Evolutionary conservation across 176 grass and related monocot species (phyloP).

Genomic region (Cenchrus americanus): DNA sequence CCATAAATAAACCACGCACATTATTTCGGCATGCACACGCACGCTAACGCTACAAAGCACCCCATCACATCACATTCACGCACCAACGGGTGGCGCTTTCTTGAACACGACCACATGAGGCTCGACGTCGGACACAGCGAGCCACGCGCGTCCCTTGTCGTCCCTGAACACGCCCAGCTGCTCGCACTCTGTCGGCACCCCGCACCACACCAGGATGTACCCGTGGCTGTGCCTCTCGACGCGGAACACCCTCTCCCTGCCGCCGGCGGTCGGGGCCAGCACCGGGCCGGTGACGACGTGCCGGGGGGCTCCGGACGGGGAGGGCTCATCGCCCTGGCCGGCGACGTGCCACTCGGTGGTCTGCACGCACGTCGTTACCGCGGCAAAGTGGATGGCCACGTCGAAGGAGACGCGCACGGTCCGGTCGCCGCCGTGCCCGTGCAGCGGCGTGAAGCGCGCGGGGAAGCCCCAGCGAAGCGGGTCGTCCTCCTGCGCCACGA

Average conservation of each 20-base stretch:
- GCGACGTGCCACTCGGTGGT: conserved; percentile 57
- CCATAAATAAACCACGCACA: background rate
- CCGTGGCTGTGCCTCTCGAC: conserved; percentile 41
- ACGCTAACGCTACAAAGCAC: background rate
- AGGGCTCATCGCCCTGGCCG: conserved; percentile 16
- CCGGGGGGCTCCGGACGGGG: background rate
- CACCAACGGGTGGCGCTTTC: background rate
- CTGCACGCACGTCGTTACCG: conserved; percentile 51
- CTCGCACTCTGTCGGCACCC: conserved; percentile 32
- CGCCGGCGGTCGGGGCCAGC: background rate
- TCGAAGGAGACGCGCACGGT: conserved; percentile 44
- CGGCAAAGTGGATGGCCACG: conserved; percentile 50
- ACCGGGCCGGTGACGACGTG: conserved; percentile 49
- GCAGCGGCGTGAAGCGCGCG: conserved; percentile 40
- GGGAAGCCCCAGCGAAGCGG: conserved; percentile 36
- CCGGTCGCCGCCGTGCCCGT: background rate
- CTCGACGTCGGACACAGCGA: conserved; percentile 22
- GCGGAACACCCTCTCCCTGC: conserved; percentile 60
- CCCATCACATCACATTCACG: background rate
- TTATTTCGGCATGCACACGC: conserved; percentile 36
- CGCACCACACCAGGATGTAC: conserved; percentile 63
- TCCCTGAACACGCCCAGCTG: conserved; percentile 35
- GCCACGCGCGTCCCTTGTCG: conserved; percentile 13
- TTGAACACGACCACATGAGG: conserved; percentile 44
- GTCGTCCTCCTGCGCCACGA: conserved; percentile 51